Conservation (phyloP, 2,329 filamentous ascomycete genomes). For the Beauveria asiatica region DNA sequence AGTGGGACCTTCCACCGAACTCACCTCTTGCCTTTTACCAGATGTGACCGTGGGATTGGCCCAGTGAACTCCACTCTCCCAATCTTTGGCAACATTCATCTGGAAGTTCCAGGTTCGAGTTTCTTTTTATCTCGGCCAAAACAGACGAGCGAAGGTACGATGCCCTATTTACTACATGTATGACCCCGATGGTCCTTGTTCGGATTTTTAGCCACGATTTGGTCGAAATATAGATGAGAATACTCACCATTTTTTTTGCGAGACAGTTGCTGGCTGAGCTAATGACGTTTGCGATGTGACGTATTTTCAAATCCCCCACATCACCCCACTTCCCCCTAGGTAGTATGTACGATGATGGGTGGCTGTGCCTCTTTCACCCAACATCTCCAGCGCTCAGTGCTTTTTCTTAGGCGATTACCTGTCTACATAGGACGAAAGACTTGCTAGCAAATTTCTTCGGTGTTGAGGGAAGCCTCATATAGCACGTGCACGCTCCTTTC, state of each 20-base stretch:
- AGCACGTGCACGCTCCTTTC: background rate
- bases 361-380: background rate
- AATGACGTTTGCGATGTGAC: background rate
- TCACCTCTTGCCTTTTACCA: constrained; percentile 75
- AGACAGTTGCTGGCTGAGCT: background rate
- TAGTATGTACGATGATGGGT: background rate
- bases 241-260: too few relatives aligned
- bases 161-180: too few relatives aligned
- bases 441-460: background rate
- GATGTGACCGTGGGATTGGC: constrained; percentile 61
- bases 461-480: background rate
- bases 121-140: constrained; percentile 17
- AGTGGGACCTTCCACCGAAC: constrained; percentile 66
- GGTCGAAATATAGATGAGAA: too few relatives aligned
- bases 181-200: too few relatives aligned
- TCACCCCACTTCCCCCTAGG: background rate
- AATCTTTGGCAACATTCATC: constrained; percentile 43
- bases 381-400: background rate
- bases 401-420: background rate
- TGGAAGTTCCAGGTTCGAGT: constrained; percentile 34
- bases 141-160: background rate
- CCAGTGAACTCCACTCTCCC: constrained; percentile 41
- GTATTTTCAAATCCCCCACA: background rate
- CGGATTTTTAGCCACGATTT: background rate
- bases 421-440: background rate